Base-by-base conservation (phyloP, 768 basidiomycete species). In the Phylloporus sp. region DNA sequence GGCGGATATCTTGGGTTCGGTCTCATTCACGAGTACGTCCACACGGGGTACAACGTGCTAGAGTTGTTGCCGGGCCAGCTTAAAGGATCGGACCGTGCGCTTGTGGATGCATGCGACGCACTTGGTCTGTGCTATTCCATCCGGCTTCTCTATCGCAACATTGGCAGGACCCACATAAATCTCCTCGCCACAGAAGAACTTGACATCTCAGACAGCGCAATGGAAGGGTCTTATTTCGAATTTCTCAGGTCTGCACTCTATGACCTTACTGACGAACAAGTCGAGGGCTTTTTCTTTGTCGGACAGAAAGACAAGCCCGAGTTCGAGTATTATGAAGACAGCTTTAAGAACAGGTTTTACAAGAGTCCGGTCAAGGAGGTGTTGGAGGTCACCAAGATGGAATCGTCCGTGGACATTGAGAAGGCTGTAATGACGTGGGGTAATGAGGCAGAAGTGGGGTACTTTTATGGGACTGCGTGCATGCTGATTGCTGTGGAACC, bases 11-110 rank as follows among this genome's bases (percentile, higher is more conserved):
- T 52, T 2, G 50, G 50, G 4, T 59, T 47, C 1, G 45, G 58
- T 23, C 58, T 58, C 28, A 28, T n/a, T 3, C 58, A 59, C 41
- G 41, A 58, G 34, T 52, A 58, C 18, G 27, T 49, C 9, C 40
- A 52, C 24, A 39, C 42, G 1, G 26, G 34, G 2, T 12, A 2
- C 4, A 46, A 54, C 1, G 5, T 46, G 4, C 4, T 59, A 6
- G 13, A 27, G 0, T 15, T 2, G 0, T 22, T 59, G 24, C 11
- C 26, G 22, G 42, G 28, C 6, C 59, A 59, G 42, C 13, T 59
- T 36, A 59, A 56, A 50, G 54, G 56, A 24, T 45, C 46, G 3
- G 54, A 56, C 32, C 42, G 56, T 2, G 49, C 46, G 0, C 51
- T 56, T 2, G 51, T 43, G 3, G 43, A 50, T 24, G 45, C 36